A percentile compares a stretch with the other conserved stretches of the same genome.
These are phyloP conservation scores for Tuber magnatum DNA, from an alignment of 495 filamentous ascomycete genomes.

Conservation along the genomic window DNA sequence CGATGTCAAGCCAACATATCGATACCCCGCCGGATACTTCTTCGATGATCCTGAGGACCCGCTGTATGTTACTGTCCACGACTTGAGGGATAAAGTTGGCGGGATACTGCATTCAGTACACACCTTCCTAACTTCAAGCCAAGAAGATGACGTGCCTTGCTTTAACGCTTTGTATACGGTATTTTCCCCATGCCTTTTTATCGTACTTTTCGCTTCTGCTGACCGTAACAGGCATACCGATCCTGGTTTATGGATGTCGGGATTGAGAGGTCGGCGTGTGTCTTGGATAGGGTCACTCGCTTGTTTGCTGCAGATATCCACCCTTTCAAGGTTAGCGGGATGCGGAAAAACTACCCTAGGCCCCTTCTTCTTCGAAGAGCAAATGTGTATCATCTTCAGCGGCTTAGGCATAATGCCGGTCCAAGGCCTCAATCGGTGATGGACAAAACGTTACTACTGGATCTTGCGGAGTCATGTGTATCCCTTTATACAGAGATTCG, in stretches of 20 bases:
- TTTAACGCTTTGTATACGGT: conserved; percentile 81
- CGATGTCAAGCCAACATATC: conserved; percentile 69
- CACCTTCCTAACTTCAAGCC: conserved; percentile 68
- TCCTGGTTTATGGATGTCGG: conserved; percentile 98
- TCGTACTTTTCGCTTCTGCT: conserved; percentile 9
- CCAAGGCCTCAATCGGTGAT: conserved; percentile 75
- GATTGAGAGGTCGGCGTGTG: conserved; percentile 89
- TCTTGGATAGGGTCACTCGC: conserved; percentile 75
- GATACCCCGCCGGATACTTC: conserved; percentile 78
- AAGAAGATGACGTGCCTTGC: conserved; percentile 91
- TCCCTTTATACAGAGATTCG: conserved; percentile 95
- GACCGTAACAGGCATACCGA: conserved; percentile 55
- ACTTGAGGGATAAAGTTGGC: conserved; percentile 71
- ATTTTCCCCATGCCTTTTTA: conserved; percentile 1
- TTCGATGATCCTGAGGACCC: conserved; percentile 53
- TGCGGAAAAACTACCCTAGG: conserved; percentile 86
- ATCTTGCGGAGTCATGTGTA: conserved; percentile 83
- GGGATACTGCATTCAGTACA: conserved; percentile 74
- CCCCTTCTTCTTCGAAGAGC: conserved; percentile 82
- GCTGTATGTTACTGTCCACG: conserved; percentile 67
- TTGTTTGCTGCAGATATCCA: conserved; percentile 77
- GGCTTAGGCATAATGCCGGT: conserved; percentile 83
- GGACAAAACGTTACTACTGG: conserved; percentile 73
- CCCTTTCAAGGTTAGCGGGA: conserved; percentile 86
- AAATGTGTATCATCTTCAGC: conserved; percentile 88